A percentile compares a stretch with the other conserved stretches of the same genome.
Evolutionary conservation across 257 asterid species (phyloP).

Genomic region (Echium plantagineum): DNA sequence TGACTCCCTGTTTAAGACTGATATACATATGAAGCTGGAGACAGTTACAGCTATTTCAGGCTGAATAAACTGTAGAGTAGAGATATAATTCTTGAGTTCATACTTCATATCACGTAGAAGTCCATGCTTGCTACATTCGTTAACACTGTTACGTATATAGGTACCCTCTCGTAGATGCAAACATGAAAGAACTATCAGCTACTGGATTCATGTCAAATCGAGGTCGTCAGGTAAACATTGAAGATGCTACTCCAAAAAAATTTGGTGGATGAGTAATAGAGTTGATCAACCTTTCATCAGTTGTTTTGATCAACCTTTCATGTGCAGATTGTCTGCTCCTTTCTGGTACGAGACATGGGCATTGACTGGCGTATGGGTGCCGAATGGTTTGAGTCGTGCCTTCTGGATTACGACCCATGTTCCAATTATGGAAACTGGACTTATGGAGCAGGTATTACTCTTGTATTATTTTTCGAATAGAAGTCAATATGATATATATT

Average conservation of each 20-base stretch:
- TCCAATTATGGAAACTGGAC: constrained; percentile 97
- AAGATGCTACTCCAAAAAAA: background rate
- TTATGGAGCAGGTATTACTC: constrained; percentile 81
- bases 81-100: no score
- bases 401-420: constrained; percentile 89
- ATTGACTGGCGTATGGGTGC: constrained; percentile 99
- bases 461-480: background rate
- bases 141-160: constrained; percentile 17
- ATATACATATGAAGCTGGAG: no score
- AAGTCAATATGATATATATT: background rate
- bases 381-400: constrained; percentile 95
- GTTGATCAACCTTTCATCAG: background rate
- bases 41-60: no score
- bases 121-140: no score
- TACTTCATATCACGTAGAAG: no score
- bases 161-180: constrained; percentile 91
- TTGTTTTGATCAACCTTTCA: no score
- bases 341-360: constrained; percentile 96
- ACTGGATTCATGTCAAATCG: constrained; percentile 99
- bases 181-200: constrained; percentile 65
- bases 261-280: background rate
- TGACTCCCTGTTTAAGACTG: no score
- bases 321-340: constrained; percentile 79
- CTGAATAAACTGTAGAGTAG: no score
- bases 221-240: constrained; percentile 65